These are phyloP conservation scores for Diplodia mutila DNA, from an alignment of 2,329 filamentous ascomycete genomes.

Conservation along the genomic window DNA sequence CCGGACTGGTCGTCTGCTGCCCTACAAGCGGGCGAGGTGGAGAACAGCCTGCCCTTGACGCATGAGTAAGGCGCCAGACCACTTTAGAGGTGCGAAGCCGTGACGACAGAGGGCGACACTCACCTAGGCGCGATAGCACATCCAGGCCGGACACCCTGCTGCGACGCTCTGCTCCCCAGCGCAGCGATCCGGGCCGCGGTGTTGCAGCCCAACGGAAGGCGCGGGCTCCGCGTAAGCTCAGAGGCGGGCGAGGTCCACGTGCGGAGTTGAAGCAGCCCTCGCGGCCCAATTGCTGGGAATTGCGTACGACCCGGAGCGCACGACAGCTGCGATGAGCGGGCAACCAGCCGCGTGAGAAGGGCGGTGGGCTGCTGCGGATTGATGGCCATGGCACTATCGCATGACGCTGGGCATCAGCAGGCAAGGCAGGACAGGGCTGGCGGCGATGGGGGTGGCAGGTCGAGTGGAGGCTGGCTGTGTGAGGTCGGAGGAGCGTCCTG, in stretches of 20 bases:
- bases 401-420: constrained; percentile 1
- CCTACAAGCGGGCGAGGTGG: not conserved
- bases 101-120: constrained; percentile 11
- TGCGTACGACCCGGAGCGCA: not conserved
- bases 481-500: constrained; percentile 7
- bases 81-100: too few species aligned
- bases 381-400: constrained; percentile 8
- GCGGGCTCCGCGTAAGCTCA: constrained; percentile 15
- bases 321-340: not conserved
- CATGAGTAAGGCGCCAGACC: constrained; percentile 14
- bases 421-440: not conserved
- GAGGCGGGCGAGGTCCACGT: constrained; percentile 18
- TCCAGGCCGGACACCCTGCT: constrained; percentile 1
- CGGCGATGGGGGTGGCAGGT: not conserved
- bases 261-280: not conserved
- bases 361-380: constrained; percentile 2
- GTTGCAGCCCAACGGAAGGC: constrained; percentile 19
- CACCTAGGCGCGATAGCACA: constrained; percentile 13
- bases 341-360: not conserved
- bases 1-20: not conserved
- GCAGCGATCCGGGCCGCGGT: not conserved
- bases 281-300: constrained; percentile 5
- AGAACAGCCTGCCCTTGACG: constrained; percentile 7
- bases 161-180: not conserved
- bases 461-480: not conserved